Evolutionary conservation across 371 early-diverging fungal genomes (phyloP).

Genomic region (Phascolomyces articulosus): DNA sequence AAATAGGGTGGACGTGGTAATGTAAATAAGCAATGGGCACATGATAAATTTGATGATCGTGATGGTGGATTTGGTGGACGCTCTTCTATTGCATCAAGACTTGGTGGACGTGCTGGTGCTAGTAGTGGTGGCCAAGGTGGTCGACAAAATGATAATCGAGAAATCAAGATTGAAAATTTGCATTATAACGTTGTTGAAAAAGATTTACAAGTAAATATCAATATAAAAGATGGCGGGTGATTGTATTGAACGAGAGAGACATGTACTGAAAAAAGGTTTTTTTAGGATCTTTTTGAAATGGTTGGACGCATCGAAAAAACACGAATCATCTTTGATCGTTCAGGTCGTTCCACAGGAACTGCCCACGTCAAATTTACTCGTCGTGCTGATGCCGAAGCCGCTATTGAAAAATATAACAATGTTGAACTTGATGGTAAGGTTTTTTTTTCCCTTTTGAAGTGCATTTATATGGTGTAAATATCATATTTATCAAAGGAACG

Average conservation of each 20-base stretch:
- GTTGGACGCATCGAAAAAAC: slow-evolving; percentile 40
- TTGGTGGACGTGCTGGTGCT: slow-evolving; percentile 23
- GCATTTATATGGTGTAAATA: neutral
- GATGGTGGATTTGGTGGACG: slow-evolving; percentile 9
- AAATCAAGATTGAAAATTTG: slow-evolving; percentile 35
- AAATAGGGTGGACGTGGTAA: slow-evolving; percentile 17
- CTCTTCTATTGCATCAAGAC: slow-evolving; percentile 26
- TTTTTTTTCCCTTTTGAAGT: neutral
- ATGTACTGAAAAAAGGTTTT: neutral
- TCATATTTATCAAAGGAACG: neutral
- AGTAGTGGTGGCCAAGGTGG: slow-evolving; percentile 10
- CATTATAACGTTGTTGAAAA: slow-evolving; percentile 47
- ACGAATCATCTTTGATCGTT: slow-evolving; percentile 37
- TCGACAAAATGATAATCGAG: slow-evolving; percentile 7
- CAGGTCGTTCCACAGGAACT: slow-evolving; percentile 48
- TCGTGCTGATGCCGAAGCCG: slow-evolving; percentile 33
- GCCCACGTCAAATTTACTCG: slow-evolving; percentile 33
- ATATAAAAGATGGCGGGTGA: too few relatives aligned
- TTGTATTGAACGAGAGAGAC: neutral
- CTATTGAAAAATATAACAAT: slow-evolving; percentile 43
- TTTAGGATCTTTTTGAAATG: slow-evolving; percentile 39
- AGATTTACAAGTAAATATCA: slow-evolving; percentile 40
- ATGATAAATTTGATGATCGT: slow-evolving; percentile 40
- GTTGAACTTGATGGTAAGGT: slow-evolving; percentile 42
- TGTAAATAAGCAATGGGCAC: slow-evolving; percentile 38